These are phyloP conservation scores for Orbilia blumenaviensis DNA, from an alignment of 2,329 filamentous ascomycete genomes.

Conservation along the genomic window DNA sequence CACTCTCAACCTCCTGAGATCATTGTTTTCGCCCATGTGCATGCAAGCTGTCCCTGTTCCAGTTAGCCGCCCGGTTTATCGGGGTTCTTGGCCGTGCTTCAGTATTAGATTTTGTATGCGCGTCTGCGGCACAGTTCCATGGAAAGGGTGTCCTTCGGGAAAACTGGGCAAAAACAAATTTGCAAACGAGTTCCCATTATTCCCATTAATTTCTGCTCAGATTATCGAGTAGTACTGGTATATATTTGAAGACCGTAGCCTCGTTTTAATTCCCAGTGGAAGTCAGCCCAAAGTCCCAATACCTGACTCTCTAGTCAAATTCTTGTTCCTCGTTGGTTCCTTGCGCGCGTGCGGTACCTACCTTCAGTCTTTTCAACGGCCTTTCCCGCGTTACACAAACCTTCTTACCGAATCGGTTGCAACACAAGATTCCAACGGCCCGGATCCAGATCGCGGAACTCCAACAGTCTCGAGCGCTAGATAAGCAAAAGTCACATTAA, in stretches of 20 bases:
- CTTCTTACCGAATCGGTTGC: background rate
- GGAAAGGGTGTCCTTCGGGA: background rate
- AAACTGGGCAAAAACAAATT: background rate
- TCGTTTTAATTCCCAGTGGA: background rate
- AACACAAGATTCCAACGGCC: background rate
- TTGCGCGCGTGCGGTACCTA: too few species aligned
- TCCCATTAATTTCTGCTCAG: too few species aligned
- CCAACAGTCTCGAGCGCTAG: too few species aligned
- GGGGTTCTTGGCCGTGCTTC: constrained; percentile 8
- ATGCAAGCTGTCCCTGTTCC: background rate
- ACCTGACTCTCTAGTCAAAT: too few species aligned
- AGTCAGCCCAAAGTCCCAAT: background rate
- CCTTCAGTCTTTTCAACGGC: background rate
- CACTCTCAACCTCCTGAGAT: too few species aligned
- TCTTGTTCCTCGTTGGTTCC: too few species aligned
- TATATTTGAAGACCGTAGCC: background rate
- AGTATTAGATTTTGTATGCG: background rate
- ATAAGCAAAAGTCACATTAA: too few species aligned
- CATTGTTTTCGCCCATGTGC: background rate
- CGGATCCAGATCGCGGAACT: too few species aligned
- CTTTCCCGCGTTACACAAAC: background rate
- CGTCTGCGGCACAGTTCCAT: background rate
- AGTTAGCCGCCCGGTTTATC: background rate
- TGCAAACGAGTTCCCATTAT: too few species aligned
- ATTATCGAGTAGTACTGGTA: too few species aligned